Base-by-base conservation (phyloP, 768 basidiomycete genomes). In the Boletellus ananiceps region DNA sequence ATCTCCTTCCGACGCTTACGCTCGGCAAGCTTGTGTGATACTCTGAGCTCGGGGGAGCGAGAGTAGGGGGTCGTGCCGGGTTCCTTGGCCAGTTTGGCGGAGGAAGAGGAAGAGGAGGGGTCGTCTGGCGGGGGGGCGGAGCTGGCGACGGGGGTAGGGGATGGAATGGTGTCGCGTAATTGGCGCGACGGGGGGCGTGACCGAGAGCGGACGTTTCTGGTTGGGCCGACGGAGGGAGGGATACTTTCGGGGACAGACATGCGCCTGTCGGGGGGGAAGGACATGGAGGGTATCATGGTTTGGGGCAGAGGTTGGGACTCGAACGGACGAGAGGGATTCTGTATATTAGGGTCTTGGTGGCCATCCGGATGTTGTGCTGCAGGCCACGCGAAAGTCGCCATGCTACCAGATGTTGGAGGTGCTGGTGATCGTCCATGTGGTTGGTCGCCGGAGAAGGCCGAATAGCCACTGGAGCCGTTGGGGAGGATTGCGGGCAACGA, bases 1-100 rank as follows among this genome's bases (percentile, higher is more conserved):
- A 99, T 99, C 71, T 99, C 96, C 70, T 95, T 97, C 69, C 96
- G 78, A 58, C 96, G 73, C 69, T 98, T 97, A 52, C 96, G 76
- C 71, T 99, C 96, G 2, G 96, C 96, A 27, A 99, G 80, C 64
- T 99, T 99, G 71, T 99, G 96, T 2, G 90, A 93, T 29, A 97
- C 84, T 46, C 94, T 81, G 37, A 99, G 75, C 67, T 98, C 96
- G 8, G 95, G 95, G 0, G 89, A 93, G 50, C 95, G 86, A 46
- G 93, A 93, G 69, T 97, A 99, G 5, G 94, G 94, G 12, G 91
- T 90, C 32, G 76, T 58, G 49, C 79, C 66, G 25, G 72, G 54
- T 39, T 80, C 82, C 64, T 79, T 82, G 52, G 58, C 42, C 41
- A 46, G 57, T 55, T 77, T 80, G 4, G 51, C 29, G 37, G 60